A percentile compares a stretch with the other conserved stretches of the same genome.
Evolutionary conservation across 495 filamentous ascomycete genomes (phyloP).

Genomic region (Lasiosphaeria miniovina): DNA sequence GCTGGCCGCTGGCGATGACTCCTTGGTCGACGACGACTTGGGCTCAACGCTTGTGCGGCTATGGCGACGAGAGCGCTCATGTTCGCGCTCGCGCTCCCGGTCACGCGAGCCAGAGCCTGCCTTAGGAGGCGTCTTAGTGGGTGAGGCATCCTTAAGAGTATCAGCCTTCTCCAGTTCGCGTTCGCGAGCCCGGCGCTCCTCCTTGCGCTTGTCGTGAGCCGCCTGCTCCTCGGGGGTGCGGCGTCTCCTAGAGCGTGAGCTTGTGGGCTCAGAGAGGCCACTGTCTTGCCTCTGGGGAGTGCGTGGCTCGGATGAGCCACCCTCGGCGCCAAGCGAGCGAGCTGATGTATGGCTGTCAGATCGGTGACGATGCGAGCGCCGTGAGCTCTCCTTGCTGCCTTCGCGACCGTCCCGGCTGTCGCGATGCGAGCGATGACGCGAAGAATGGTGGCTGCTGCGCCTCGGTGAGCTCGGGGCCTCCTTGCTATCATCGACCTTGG

Average conservation of each 20-base stretch:
- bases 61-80: constrained; percentile 35
- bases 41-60: constrained; percentile 33
- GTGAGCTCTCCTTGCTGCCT: constrained; percentile 32
- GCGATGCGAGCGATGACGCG: constrained; percentile 31
- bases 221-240: constrained; percentile 46
- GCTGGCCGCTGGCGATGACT: constrained; percentile 25
- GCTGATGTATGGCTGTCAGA: constrained; percentile 34
- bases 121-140: constrained; percentile 1
- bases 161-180: constrained; percentile 23
- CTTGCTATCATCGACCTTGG: constrained; percentile 31
- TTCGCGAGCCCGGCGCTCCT: constrained; percentile 27
- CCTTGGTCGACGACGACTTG: constrained; percentile 21
- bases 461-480: constrained; percentile 25
- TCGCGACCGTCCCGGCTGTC: constrained; percentile 28
- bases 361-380: constrained; percentile 32
- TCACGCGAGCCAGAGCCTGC: constrained; percentile 12
- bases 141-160: constrained; percentile 16
- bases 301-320: constrained; percentile 11
- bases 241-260: constrained; percentile 27
- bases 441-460: constrained; percentile 36
- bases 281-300: constrained; percentile 34
- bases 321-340: constrained; percentile 29
- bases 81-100: constrained; percentile 27
- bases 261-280: constrained; percentile 31
- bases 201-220: constrained; percentile 43